Evolutionary conservation across 2,329 filamentous ascomycete genomes (phyloP), one percentile per base, ranked within the genome.

Genomic region (Beauveria varroae): DNA sequence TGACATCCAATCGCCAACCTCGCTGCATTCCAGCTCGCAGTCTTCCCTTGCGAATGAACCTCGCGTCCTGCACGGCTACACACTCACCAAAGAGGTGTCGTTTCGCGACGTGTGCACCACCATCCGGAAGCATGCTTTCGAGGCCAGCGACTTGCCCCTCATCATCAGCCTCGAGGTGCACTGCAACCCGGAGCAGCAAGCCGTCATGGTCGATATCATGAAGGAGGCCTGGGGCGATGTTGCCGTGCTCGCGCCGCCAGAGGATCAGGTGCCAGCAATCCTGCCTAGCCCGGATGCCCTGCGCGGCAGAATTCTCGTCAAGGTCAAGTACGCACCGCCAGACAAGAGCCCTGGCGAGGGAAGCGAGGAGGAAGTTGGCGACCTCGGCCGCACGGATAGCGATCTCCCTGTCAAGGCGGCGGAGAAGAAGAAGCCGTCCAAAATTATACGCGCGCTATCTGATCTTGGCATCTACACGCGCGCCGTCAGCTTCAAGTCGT

Each of bases 81-180:
- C 95, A 0, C 81, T 96, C 22, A 99, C 95, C 18, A 93, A 90
- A 67, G 89, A 95, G 63, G 86, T 96, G 44, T 82, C 89, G 0
- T 98, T 98, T 74, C 86, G 93, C 55, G 85, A 89, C 47, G 93
- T 98, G 2, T 96, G 93, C 74, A 79, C 83, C 61, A 86, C 90
- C 0, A 93, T 98, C 65, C 81, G 85, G 37, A 85, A 96, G 61
- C 84, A 87, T 68, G 92, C 89, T 1, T 98, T 98, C 68, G 76
- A 82, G 3, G 83, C 79, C 4, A 87, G 84, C 22, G 87, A 93
- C 63, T 78, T 96, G 20, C 95, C 95, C 0, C 79, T 99, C n/a
- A 93, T 98, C 63, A 88, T 97, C 67, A 96, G 91, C 70, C 81
- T 99, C 37, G 95, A 99, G 74, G 91, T 98, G 0, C 95, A 98